phyloP scores from a whole-genome alignment of 2,329 filamentous ascomycete genomes.

The Aspergillus pseudoglaucus region DNA sequence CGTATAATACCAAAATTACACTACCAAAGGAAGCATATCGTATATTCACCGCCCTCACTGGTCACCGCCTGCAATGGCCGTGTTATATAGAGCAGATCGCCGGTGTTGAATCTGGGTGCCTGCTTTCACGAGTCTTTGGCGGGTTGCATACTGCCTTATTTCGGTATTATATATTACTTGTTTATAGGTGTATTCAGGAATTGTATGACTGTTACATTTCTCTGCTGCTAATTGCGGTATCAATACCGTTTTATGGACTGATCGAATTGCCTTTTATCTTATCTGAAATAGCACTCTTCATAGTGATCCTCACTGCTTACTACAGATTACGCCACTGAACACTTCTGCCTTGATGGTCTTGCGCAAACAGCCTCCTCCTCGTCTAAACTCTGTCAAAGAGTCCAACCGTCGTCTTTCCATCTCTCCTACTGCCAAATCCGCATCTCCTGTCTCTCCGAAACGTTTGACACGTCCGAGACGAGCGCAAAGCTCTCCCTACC shows the following conservation, averaged over 20 bases:
- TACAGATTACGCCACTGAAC: not conserved
- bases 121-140: constrained; percentile 4
- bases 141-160: not conserved
- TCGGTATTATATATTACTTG: no score
- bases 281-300: not conserved
- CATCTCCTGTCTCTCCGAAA: constrained; percentile 22
- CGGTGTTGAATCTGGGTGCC: constrained; percentile 12
- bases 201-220: not conserved
- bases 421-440: constrained; percentile 24
- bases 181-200: not conserved
- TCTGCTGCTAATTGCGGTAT: not conserved
- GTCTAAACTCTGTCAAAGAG: constrained; percentile 27
- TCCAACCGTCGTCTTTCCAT: constrained; percentile 28
- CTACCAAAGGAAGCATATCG: not conserved
- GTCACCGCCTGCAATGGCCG: not conserved
- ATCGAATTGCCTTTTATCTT: not conserved
- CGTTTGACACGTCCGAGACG: constrained; percentile 21
- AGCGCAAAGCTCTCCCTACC: constrained; percentile 23
- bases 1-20: not conserved
- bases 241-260: no score
- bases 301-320: no score
- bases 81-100: not conserved
- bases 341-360: constrained; percentile 30
- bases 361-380: constrained; percentile 33
- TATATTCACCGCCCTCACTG: not conserved